phyloP scores from a whole-genome alignment of 2,329 filamentous ascomycete genomes.

The Ceratocystis albifundus region DNA sequence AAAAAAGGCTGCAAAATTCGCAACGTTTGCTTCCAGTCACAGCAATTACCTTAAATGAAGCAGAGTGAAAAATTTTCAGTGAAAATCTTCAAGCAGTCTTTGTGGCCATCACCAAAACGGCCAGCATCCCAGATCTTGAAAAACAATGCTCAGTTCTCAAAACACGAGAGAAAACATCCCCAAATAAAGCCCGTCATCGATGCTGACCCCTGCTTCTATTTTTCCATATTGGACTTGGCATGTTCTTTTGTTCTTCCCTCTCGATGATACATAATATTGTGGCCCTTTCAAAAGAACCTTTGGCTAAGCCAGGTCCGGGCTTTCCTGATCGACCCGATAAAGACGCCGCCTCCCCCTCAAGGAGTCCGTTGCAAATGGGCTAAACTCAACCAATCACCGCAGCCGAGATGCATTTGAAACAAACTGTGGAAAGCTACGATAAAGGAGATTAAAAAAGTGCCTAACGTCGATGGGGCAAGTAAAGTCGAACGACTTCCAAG shows the following conservation, averaged over 20 bases:
- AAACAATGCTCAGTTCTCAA: not conserved
- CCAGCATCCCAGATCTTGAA: not conserved
- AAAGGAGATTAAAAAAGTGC: no score
- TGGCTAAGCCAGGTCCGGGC: slow-evolving; percentile 9
- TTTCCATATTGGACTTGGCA: slow-evolving; percentile 6
- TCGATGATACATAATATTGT: not conserved
- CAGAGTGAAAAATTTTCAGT: no score
- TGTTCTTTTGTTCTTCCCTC: slow-evolving; percentile 13
- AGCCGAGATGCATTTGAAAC: no score
- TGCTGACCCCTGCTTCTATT: slow-evolving; percentile 8
- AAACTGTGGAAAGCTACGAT: no score
- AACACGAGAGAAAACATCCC: slow-evolving; percentile 2
- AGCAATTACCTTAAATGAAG: no score
- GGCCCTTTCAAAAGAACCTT: slow-evolving; percentile 10
- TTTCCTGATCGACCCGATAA: slow-evolving; percentile 12
- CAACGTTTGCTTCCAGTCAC: no score
- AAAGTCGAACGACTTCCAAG: no score
- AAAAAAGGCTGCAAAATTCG: no score
- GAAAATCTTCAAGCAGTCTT: not conserved
- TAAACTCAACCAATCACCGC: not conserved
- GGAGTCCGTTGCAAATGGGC: not conserved
- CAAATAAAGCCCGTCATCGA: slow-evolving; percentile 11
- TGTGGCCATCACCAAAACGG: not conserved
- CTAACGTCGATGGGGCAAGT: no score
- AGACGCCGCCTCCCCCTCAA: not conserved